A percentile compares a stretch with the other conserved stretches of the same genome.
Conservation (phyloP, 805 yeast genomes). For the Saccharomycopsis schoenii region DNA sequence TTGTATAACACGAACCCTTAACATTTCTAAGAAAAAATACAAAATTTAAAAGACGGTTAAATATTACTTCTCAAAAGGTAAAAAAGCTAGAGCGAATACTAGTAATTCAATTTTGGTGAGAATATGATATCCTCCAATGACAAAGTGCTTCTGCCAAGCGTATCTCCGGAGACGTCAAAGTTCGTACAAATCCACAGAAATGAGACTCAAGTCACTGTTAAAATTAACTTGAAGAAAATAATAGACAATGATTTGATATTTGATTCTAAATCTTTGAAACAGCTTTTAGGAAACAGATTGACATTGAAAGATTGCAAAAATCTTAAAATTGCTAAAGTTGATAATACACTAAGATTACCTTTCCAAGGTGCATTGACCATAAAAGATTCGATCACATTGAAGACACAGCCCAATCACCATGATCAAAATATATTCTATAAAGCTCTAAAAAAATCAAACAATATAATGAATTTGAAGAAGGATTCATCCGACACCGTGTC, state of each 20-base stretch:
- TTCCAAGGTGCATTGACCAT: constrained; percentile 55
- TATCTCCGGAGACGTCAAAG: not conserved
- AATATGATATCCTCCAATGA: no score
- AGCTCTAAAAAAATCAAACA: constrained; percentile 31
- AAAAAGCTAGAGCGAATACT: no score
- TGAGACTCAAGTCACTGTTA: constrained; percentile 1
- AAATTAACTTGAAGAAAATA: constrained; percentile 10
- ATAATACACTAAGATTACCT: constrained; percentile 38
- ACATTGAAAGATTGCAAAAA: not conserved
- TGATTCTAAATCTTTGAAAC: not conserved
- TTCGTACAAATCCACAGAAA: not conserved
- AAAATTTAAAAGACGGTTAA: no score
- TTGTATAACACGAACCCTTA: no score
- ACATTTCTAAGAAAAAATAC: no score
- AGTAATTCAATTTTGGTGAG: no score
- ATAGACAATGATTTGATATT: constrained; percentile 8
- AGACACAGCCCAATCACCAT: constrained; percentile 47
- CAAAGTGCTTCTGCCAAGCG: not conserved
- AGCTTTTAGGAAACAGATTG: not conserved
- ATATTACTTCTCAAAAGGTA: no score
- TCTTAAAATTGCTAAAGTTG: not conserved
- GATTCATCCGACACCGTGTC: not conserved
- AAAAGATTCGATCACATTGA: constrained; percentile 47
- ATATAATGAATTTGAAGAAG: constrained; percentile 27
- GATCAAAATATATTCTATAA: constrained; percentile 43